Conservation (phyloP, 176 grass and related monocot species). For the Tillandsia fasciculata region DNA sequence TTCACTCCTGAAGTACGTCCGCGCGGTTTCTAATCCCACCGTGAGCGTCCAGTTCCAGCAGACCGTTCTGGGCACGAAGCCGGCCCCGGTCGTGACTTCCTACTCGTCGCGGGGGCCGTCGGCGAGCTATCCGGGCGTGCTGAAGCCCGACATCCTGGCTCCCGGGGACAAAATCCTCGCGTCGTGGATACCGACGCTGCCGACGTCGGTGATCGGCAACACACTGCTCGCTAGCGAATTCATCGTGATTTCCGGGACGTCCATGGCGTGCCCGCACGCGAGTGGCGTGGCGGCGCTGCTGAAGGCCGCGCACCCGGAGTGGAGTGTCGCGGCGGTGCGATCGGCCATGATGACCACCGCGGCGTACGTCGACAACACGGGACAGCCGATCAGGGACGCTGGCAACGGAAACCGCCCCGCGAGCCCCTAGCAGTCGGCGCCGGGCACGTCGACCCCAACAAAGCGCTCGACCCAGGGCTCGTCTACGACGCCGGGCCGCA, state of each 20-base stretch:
- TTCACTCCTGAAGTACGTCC: neutral
- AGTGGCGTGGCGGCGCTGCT: slow-evolving; percentile 45
- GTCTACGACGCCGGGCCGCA: slow-evolving; percentile 27
- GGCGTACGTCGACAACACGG: neutral
- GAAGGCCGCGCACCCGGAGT: slow-evolving; percentile 39
- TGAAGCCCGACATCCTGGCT: slow-evolving; percentile 64
- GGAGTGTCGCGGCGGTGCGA: slow-evolving; percentile 55
- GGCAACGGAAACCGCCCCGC: slow-evolving; percentile 7
- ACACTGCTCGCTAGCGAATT: slow-evolving; percentile 30
- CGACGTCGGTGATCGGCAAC: slow-evolving; percentile 9
- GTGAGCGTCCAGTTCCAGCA: neutral
- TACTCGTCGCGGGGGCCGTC: slow-evolving; percentile 70
- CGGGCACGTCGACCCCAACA: slow-evolving; percentile 45
- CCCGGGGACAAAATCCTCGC: slow-evolving; percentile 63
- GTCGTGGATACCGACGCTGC: slow-evolving; percentile 38
- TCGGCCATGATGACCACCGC: slow-evolving; percentile 74
- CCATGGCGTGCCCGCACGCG: slow-evolving; percentile 70
- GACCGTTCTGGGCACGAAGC: slow-evolving; percentile 48
- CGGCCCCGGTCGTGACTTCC: slow-evolving; percentile 37
- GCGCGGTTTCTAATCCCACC: neutral
- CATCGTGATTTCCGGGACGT: slow-evolving; percentile 56
- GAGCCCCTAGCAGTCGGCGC: slow-evolving; percentile 36
- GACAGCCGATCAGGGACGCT: slow-evolving; percentile 3
- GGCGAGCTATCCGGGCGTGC: slow-evolving; percentile 28
- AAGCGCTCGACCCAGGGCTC: slow-evolving; percentile 43